Percentiles rank a stretch among this genome's conserved stretches.
Evolutionary conservation across 805 yeast genomes (phyloP).

Genomic region (Kregervanrija fluxuum): DNA sequence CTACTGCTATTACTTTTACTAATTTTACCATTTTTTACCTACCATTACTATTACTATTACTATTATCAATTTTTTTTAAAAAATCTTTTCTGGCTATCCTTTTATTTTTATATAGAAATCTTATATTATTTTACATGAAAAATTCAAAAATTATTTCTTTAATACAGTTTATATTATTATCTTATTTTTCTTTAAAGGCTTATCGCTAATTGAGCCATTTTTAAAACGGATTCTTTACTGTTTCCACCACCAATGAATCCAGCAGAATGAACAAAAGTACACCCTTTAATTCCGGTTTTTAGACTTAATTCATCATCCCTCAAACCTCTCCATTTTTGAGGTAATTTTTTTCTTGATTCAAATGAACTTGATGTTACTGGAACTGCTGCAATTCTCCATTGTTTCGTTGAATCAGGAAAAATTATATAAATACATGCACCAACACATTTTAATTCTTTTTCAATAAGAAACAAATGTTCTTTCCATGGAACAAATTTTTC

Average conservation of each 20-base stretch:
- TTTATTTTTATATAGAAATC: too few species aligned
- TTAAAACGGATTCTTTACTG: conserved; percentile 49
- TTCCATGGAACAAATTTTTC: conserved; percentile 86
- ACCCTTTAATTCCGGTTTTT: conserved; percentile 68
- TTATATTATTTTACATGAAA: too few species aligned
- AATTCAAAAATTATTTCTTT: too few species aligned
- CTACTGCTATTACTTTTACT: too few species aligned
- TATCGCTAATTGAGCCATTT: conserved; percentile 8
- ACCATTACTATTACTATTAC: too few species aligned
- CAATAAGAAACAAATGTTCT: conserved; percentile 61
- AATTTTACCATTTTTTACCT: too few species aligned
- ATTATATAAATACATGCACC: conserved; percentile 67
- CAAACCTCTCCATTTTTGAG: conserved; percentile 85
- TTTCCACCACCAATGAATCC: conserved; percentile 95
- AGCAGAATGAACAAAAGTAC: conserved; percentile 87
- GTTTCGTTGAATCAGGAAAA: conserved; percentile 59
- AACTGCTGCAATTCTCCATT: conserved; percentile 87
- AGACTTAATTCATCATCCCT: conserved; percentile 74
- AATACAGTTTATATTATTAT: neutral
- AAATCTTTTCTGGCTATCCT: too few species aligned
- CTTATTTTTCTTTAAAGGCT: neutral
- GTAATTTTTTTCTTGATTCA: conserved; percentile 76
- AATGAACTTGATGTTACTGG: conserved; percentile 67
- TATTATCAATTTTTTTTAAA: too few species aligned
- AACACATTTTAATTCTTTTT: conserved; percentile 37